Percentiles rank a stretch among this genome's conserved stretches.
These are phyloP conservation scores for Brasenia schreberi DNA, from an alignment of 164 flowering plant genomes.

Conservation along the genomic window DNA sequence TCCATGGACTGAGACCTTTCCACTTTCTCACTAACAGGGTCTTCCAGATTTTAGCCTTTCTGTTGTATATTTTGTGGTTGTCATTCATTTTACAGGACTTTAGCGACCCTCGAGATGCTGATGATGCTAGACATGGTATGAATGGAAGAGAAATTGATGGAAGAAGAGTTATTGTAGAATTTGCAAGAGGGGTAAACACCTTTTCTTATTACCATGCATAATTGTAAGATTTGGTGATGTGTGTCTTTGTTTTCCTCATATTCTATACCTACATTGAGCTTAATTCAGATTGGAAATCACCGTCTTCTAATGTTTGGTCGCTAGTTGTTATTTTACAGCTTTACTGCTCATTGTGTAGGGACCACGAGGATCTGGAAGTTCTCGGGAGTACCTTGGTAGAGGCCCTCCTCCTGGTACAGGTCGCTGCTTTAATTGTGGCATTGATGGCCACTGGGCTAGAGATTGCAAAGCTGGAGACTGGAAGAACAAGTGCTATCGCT, in stretches of 20 bases:
- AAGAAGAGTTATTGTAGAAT: slow-evolving; percentile 73
- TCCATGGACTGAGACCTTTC: too few relatives aligned
- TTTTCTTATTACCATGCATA: neutral
- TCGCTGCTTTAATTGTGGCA: slow-evolving; percentile 90
- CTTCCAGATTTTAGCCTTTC: slow-evolving; percentile 17
- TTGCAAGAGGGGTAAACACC: slow-evolving; percentile 66
- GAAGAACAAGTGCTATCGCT: slow-evolving; percentile 96
- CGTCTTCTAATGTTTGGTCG: neutral
- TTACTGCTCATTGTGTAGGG: slow-evolving; percentile 10
- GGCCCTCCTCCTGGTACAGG: slow-evolving; percentile 98
- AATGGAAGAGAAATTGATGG: slow-evolving; percentile 34
- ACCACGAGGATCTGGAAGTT: slow-evolving; percentile 21
- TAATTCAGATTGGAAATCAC: too few relatives aligned
- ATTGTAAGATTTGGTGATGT: neutral
- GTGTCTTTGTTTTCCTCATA: too few relatives aligned
- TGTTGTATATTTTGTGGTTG: slow-evolving; percentile 3
- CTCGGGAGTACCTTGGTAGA: slow-evolving; percentile 49
- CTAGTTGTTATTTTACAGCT: neutral
- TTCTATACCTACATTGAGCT: too few relatives aligned
- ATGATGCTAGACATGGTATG: slow-evolving; percentile 55
- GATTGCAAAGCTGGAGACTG: slow-evolving; percentile 99
- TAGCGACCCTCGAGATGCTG: slow-evolving; percentile 94
- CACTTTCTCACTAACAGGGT: neutral
- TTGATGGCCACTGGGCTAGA: slow-evolving; percentile 98
- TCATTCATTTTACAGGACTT: slow-evolving; percentile 42